Conservation (phyloP, 2,329 filamentous ascomycete genomes). For the Capronia coronata region DNA sequence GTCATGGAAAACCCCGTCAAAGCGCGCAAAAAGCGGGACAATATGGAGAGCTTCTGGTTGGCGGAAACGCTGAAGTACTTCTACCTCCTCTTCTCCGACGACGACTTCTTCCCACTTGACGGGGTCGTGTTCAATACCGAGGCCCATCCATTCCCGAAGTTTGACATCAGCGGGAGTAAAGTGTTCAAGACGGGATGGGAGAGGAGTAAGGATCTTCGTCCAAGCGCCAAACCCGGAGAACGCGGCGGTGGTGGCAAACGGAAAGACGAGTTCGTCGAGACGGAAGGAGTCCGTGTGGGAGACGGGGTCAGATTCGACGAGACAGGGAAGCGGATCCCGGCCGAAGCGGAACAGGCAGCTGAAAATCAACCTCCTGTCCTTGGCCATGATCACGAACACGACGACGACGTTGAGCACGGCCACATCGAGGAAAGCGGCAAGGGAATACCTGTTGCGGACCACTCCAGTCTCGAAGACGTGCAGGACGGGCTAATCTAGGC, state of each 20-base stretch:
- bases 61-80: slow-evolving; percentile 98
- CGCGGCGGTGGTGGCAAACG: background rate
- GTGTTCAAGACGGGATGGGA: slow-evolving; percentile 77
- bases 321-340: slow-evolving; percentile 7
- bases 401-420: slow-evolving; percentile 11
- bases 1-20: slow-evolving; percentile 23
- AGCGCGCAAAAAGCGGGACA: slow-evolving; percentile 50
- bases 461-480: slow-evolving; percentile 5
- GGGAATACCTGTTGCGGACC: background rate
- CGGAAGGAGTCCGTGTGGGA: slow-evolving; percentile 4
- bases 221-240: background rate
- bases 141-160: slow-evolving; percentile 81
- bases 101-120: slow-evolving; percentile 49
- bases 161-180: slow-evolving; percentile 61
- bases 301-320: slow-evolving; percentile 12
- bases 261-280: slow-evolving; percentile 1
- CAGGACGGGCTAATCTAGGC: background rate
- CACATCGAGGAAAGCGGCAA: slow-evolving; percentile 11
- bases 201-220: slow-evolving; percentile 6
- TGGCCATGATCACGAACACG: slow-evolving; percentile 10
- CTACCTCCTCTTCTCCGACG: slow-evolving; percentile 83
- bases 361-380: background rate
- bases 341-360: background rate
- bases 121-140: slow-evolving; percentile 93
- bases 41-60: slow-evolving; percentile 99